phyloP scores from a whole-genome alignment of 192 early-diverging fungal genomes.

The Podila epigama region DNA sequence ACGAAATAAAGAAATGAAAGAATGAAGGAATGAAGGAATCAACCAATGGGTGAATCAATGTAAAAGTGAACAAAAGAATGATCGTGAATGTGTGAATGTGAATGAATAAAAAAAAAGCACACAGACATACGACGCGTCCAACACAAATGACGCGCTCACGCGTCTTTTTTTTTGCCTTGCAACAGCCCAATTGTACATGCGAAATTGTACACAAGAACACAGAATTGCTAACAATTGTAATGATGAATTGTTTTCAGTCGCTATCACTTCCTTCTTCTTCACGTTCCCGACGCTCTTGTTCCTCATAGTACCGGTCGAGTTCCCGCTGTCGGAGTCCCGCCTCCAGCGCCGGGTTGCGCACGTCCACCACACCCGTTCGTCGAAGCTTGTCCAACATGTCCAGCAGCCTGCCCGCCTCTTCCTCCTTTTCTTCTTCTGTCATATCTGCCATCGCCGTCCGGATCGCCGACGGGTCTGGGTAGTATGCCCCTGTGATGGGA shows the following conservation, averaged over 20 bases:
- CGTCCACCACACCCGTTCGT: constrained; percentile 89
- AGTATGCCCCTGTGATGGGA: constrained; percentile 89
- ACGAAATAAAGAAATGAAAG: background rate
- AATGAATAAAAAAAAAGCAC: background rate
- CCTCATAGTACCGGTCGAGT: constrained; percentile 39
- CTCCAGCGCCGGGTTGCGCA: constrained; percentile 72
- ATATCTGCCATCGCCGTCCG: constrained; percentile 71
- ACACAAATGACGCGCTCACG: no score
- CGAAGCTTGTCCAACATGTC: constrained; percentile 95
- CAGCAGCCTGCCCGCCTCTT: constrained; percentile 91
- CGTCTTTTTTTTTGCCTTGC: no score
- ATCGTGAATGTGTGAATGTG: background rate
- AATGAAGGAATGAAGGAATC: background rate
- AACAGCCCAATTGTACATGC: no score
- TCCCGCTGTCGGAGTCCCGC: constrained; percentile 53
- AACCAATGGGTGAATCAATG: background rate
- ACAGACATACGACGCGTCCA: no score
- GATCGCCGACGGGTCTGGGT: constrained; percentile 51
- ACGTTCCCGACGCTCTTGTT: constrained; percentile 27
- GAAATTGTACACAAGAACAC: no score
- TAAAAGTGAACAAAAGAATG: background rate
- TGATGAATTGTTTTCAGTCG: no score
- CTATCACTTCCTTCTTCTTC: constrained; percentile 26
- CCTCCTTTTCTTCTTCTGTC: constrained; percentile 97
- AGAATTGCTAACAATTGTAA: no score